Base-by-base conservation (phyloP, 208 protist genomes). In the Porcisia hertigi region DNA sequence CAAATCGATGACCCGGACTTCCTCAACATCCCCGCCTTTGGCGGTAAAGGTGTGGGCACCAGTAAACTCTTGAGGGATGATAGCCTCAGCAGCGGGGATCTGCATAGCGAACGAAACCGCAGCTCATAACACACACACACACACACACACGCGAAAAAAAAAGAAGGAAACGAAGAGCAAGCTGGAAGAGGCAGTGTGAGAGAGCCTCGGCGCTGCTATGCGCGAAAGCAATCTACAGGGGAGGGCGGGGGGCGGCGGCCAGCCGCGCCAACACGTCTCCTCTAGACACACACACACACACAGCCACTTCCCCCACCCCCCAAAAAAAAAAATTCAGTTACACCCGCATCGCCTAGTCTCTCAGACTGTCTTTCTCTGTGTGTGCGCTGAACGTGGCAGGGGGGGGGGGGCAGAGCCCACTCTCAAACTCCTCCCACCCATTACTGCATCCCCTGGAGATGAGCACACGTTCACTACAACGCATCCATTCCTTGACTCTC, bases 1-100 rank as follows among this genome's bases (percentile, higher is more conserved):
- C 91, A 95, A 77, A 86, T 93, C 43, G 91, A 95, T 60, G 91
- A 95, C 72, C 91, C 91, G 0, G 91, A 95, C 73, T 92, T 90
- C 47, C 62, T 90, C 11, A 86, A 91, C 75, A 85, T 94, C n/a
- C 91, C 91, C 6, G 86, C 91, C 39, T 83, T 86, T 59, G 83
- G 60, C 4, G 91, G 91, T 2, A 95, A 92, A 63, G 88, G 89
- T 0, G 87, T 90, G 20, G 87, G 81, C 76, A 83, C 75, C 18
- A 92, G 87, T 47, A 79, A 77, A 59, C 71, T 95, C 25, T 76
- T 94, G 57, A 81, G 57, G 7, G 87, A 93, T n/a, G 91, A 95
- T 30, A 65, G 67, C 4, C 82, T 84, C 25, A 85, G 80, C 63
- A 64, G 71, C 45, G 75, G 77, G 5, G 25, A 67, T 0, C 39